Evolutionary conservation across 1,284 basidiomycete genomes (phyloP).

Genomic region (Psilocybe mexicana): DNA sequence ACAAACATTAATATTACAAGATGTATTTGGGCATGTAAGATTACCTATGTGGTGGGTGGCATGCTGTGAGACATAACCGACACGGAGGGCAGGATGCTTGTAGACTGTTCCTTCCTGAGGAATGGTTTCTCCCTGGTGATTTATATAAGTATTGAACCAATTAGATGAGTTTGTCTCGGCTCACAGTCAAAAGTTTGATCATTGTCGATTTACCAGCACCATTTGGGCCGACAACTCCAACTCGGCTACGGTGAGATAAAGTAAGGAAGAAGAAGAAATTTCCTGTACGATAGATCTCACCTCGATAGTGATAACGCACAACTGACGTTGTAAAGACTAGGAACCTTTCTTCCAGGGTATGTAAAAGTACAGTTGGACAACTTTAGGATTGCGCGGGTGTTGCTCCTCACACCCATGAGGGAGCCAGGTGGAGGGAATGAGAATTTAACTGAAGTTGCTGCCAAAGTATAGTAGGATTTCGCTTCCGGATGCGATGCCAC

Average conservation of each 20-base stretch:
- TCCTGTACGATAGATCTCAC: conserved; percentile 39
- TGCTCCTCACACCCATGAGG: conserved; percentile 96
- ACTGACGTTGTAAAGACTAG: conserved; percentile 87
- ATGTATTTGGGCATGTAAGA: conserved; percentile 1
- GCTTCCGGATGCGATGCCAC: conserved; percentile 93
- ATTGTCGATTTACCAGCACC: conserved; percentile 96
- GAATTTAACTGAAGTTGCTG: conserved; percentile 95
- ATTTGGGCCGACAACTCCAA: conserved; percentile 90
- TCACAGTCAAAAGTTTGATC: conserved; percentile 91
- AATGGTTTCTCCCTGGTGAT: conserved; percentile 82
- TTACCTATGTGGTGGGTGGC: conserved; percentile 92
- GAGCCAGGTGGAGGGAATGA: conserved; percentile 95
- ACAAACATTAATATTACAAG: too few species aligned
- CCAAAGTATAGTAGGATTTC: conserved; percentile 96
- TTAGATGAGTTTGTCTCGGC: conserved; percentile 21
- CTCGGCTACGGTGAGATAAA: conserved; percentile 55
- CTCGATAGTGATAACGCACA: conserved; percentile 92
- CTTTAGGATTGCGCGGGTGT: conserved; percentile 96
- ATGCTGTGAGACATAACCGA: conserved; percentile 98
- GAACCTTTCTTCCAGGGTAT: conserved; percentile 85
- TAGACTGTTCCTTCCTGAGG: conserved; percentile 94
- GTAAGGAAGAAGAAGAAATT: conserved; percentile 5
- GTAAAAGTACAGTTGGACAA: conserved; percentile 92
- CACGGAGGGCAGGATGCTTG: conserved; percentile 94
- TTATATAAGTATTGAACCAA: conserved; percentile 8